A percentile compares a stretch with the other conserved stretches of the same genome.
These are phyloP conservation scores for Xerocomellus dryophilus DNA, from an alignment of 768 basidiomycete species.

Conservation along the genomic window DNA sequence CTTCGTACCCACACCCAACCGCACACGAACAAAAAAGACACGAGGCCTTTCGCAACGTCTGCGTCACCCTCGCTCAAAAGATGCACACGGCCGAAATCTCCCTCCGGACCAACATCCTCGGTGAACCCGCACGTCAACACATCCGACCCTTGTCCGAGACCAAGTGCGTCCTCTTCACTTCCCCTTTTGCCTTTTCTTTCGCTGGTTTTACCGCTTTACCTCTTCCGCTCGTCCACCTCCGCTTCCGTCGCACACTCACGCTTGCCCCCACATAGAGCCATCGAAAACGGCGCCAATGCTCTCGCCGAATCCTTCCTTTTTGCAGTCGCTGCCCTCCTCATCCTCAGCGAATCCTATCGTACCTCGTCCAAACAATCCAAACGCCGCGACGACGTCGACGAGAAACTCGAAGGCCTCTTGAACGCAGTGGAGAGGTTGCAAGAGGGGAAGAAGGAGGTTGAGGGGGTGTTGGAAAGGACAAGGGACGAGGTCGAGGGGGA, in stretches of 20 bases:
- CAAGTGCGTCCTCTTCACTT: slow-evolving; percentile 41
- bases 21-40: slow-evolving; percentile 43
- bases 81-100: slow-evolving; percentile 73
- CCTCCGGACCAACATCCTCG: slow-evolving; percentile 72
- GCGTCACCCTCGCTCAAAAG: slow-evolving; percentile 69
- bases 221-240: too few relatives aligned
- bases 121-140: slow-evolving; percentile 63
- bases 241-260: background rate
- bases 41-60: slow-evolving; percentile 65
- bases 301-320: slow-evolving; percentile 87
- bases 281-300: slow-evolving; percentile 82
- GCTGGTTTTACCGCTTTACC: background rate
- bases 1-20: background rate
- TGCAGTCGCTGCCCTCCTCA: slow-evolving; percentile 66
- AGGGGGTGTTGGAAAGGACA: slow-evolving; percentile 42
- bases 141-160: slow-evolving; percentile 77
- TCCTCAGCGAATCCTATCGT: slow-evolving; percentile 76
- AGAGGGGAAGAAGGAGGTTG: slow-evolving; percentile 37
- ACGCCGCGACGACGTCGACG: slow-evolving; percentile 71
- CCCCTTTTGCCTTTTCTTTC: background rate
- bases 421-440: slow-evolving; percentile 45
- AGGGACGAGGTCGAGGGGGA: slow-evolving; percentile 41
- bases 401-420: slow-evolving; percentile 60
- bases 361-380: slow-evolving; percentile 64
- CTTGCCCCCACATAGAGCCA: slow-evolving; percentile 47